Conservation (phyloP, 2,329 filamentous ascomycete genomes). For the Penicillium sp. region DNA sequence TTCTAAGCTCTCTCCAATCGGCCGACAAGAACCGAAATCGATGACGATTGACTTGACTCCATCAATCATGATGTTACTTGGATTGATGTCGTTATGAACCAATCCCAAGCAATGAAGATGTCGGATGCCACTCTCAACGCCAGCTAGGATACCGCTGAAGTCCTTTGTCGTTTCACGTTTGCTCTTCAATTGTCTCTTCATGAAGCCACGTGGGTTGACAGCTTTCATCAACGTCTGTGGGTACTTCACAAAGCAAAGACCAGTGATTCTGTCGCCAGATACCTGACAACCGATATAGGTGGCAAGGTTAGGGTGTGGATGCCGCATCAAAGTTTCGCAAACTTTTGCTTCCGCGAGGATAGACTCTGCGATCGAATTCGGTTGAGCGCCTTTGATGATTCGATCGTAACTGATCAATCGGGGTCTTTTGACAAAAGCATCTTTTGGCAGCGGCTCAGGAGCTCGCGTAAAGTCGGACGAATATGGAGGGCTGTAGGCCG, state of each 20-base stretch:
- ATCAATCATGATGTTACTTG: conserved; percentile 82
- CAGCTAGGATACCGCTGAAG: background rate
- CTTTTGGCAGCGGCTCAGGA: background rate
- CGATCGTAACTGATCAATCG: background rate
- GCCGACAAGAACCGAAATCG: conserved; percentile 15
- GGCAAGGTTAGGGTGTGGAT: conserved; percentile 2
- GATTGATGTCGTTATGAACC: conserved; percentile 89
- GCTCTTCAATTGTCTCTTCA: background rate
- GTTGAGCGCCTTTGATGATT: background rate
- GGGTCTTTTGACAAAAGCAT: background rate
- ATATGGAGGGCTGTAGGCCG: background rate
- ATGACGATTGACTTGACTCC: conserved; percentile 29
- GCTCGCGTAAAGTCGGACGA: background rate
- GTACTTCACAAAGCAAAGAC: conserved; percentile 3
- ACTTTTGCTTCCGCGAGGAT: background rate
- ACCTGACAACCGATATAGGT: conserved; percentile 3
- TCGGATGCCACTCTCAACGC: conserved; percentile 58
- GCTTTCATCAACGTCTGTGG: background rate
- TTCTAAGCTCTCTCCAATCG: background rate
- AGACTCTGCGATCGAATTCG: background rate
- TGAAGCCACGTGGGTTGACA: background rate
- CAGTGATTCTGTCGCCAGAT: background rate
- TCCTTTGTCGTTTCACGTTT: background rate
- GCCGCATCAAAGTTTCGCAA: background rate
- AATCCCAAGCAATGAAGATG: conserved; percentile 82